A percentile compares a stretch with the other conserved stretches of the same genome.
These are phyloP conservation scores for Colletotrichum sp. DNA, from an alignment of 2,329 filamentous ascomycete species.

Conservation along the genomic window DNA sequence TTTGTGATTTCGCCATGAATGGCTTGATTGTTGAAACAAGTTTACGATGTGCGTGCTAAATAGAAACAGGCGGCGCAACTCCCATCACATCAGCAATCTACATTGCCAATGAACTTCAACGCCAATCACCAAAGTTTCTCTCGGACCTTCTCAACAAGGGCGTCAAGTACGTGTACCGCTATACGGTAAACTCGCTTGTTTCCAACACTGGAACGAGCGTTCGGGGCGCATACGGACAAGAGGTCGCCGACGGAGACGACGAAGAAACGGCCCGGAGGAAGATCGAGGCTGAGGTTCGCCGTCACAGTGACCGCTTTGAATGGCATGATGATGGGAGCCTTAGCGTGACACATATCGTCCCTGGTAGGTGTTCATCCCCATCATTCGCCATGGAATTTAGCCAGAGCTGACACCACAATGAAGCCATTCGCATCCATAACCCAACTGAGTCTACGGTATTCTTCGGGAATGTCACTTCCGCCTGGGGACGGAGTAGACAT, in stretches of 20 bases:
- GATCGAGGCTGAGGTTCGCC: slow-evolving; percentile 34
- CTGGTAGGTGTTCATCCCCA: slow-evolving; percentile 24
- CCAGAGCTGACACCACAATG: not conserved
- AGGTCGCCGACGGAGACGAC: slow-evolving; percentile 28
- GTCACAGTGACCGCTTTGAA: slow-evolving; percentile 35
- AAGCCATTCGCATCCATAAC: slow-evolving; percentile 32
- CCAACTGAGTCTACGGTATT: slow-evolving; percentile 30
- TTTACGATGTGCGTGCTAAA: not conserved
- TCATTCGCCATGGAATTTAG: not conserved
- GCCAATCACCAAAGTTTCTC: slow-evolving; percentile 31
- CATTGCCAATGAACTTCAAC: slow-evolving; percentile 28
- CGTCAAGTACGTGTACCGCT: slow-evolving; percentile 35
- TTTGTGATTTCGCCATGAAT: too few species aligned
- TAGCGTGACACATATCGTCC: slow-evolving; percentile 35
- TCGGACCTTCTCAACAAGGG: slow-evolving; percentile 30
- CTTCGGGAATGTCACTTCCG: slow-evolving; percentile 39
- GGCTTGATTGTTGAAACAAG: not conserved
- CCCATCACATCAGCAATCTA: slow-evolving; percentile 35
- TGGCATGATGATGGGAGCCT: slow-evolving; percentile 39
- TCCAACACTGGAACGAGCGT: slow-evolving; percentile 38
- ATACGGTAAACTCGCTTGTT: slow-evolving; percentile 26
- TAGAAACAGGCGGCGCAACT: slow-evolving; percentile 34
- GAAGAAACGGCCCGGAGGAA: slow-evolving; percentile 26
- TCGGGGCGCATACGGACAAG: slow-evolving; percentile 33
- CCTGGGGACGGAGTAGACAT: slow-evolving; percentile 35